Conservation (phyloP, 2,329 filamentous ascomycete species). For the Niveomyces coronatus region DNA sequence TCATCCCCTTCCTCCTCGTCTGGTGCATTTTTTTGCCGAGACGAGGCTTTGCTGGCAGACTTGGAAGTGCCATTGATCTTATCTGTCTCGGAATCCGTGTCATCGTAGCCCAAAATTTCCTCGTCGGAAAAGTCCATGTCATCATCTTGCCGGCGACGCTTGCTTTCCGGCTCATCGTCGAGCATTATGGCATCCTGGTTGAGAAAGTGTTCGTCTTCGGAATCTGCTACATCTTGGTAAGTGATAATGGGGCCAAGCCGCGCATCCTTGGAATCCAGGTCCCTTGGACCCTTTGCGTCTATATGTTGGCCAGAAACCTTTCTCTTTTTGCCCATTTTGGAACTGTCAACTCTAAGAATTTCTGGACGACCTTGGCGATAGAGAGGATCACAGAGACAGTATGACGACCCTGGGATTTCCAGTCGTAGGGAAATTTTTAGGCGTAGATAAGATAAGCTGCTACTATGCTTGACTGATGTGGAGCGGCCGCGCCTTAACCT, state of each 20-base stretch:
- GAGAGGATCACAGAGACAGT: too few species aligned
- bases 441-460: conserved; percentile 8
- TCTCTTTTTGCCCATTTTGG: conserved; percentile 55
- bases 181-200: conserved; percentile 79
- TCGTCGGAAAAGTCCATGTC: conserved; percentile 54
- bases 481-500: too few species aligned
- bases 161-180: conserved; percentile 69
- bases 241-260: conserved; percentile 51
- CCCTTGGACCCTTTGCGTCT: conserved; percentile 40
- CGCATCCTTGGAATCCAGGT: conserved; percentile 46
- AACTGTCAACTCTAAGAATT: not conserved
- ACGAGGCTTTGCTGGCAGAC: conserved; percentile 14
- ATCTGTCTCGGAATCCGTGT: conserved; percentile 28
- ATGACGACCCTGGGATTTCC: too few species aligned
- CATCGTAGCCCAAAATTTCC: conserved; percentile 43
- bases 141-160: conserved; percentile 64
- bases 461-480: too few species aligned
- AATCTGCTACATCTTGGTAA: conserved; percentile 81
- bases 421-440: conserved; percentile 7
- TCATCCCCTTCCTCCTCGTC: conserved; percentile 42
- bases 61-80: conserved; percentile 35
- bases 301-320: conserved; percentile 49
- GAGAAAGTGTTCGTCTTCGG: conserved; percentile 86
- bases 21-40: conserved; percentile 16
- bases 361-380: too few species aligned